These are phyloP conservation scores for Hypoxylon sp. DNA, from an alignment of 2,329 filamentous ascomycete species.

Conservation along the genomic window DNA sequence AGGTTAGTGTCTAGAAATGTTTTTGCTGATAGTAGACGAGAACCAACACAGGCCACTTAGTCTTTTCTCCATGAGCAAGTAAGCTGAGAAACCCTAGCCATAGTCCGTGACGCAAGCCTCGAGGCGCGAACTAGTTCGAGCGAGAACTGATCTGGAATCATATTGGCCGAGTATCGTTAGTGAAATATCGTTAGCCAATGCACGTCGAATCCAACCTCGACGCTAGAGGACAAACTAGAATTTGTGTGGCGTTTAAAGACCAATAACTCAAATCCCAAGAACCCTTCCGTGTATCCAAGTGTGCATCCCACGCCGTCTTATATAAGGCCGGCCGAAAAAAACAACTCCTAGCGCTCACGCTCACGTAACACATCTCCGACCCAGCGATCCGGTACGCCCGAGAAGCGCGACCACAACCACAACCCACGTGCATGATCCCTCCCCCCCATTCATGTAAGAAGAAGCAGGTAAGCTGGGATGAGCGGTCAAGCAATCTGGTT, in stretches of 20 bases:
- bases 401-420: conserved; percentile 20
- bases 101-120: conserved; percentile 4
- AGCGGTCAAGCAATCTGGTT: conserved; percentile 32
- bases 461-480: conserved; percentile 21
- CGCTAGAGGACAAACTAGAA: not conserved
- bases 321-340: conserved; percentile 22
- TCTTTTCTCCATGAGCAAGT: not conserved
- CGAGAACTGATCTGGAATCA: conserved; percentile 7
- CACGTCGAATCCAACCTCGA: not conserved
- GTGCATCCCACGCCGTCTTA: conserved; percentile 27
- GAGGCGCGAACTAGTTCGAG: not conserved
- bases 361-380: conserved; percentile 33
- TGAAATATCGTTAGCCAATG: conserved; percentile 5
- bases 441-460: not conserved
- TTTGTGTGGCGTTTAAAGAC: not conserved
- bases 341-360: conserved; percentile 33
- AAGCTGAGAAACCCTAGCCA: not conserved
- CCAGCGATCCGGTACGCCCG: conserved; percentile 39
- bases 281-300: not conserved
- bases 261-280: conserved; percentile 15
- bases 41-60: not conserved
- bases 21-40: not conserved
- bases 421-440: conserved; percentile 38
- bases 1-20: not conserved
- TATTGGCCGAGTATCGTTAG: conserved; percentile 9